Evolutionary conservation across 2,329 filamentous ascomycete genomes (phyloP), one percentile per base, ranked within the genome.

Genomic region (Pseudogymnoascus sp.): DNA sequence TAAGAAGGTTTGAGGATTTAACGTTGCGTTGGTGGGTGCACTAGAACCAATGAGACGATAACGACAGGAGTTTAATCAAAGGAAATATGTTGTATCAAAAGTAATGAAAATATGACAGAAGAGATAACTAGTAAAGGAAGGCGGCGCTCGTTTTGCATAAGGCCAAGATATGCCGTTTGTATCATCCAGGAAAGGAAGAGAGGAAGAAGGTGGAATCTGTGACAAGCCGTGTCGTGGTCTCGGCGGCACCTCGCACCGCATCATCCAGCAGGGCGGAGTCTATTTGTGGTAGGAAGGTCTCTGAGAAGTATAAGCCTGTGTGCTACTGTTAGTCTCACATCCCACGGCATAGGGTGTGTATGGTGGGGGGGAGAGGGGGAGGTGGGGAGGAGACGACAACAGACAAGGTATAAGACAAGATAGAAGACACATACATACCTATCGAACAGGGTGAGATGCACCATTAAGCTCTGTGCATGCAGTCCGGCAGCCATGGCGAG

Each of bases 81-180:
- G 21, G 19, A 41, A 41, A 41, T 41, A 41, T 41, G 38, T 6
- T 41, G 38, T 41, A 41, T 41, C 38, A 41, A 41, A 41, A 41
- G 38, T 41, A 41, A 41, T 41, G 38, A 41, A 41, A 41, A 41
- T 41, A 41, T 41, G 38, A 41, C 38, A 41, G 38, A 41, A 41
- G 38, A 41, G 38, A 41, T 10, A 41, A 10, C 38, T 41, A 41
- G 38, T 41, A 41, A 41, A 41, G 38, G 38, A 41, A 41, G 38
- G 19, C 2, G 38, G 19, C 2, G 38, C 19, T 41, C 38, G 38
- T 41, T 41, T 41, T 41, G 38, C 38, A 41, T 41, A 21, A 41
- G 38, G 38, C 38, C 38, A 41, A 41, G 38, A 41, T 21, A 41
- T 21, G 38, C 38, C 18, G 38, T 41, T 41, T 21, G 38, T 41